A percentile compares a stretch with the other conserved stretches of the same genome.
Conservation (phyloP, 2,329 filamentous ascomycete genomes). For the Rhexocercosporidium sp. region DNA sequence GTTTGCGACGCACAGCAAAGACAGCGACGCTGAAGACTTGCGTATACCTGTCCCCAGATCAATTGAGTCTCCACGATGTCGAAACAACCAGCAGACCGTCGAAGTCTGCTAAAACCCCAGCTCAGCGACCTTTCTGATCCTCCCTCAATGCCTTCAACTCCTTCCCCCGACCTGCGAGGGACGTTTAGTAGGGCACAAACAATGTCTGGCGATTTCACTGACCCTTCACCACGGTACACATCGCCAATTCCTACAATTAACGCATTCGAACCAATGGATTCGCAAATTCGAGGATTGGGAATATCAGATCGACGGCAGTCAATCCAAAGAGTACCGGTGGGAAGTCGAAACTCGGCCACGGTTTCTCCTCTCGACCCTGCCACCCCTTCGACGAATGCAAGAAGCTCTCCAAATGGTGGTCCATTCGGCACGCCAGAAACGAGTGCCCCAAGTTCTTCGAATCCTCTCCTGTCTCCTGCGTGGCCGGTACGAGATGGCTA, state of each 20-base stretch:
- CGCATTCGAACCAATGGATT: conserved; percentile 14
- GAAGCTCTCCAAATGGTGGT: conserved; percentile 4
- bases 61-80: conserved; percentile 15
- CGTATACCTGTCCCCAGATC: background rate
- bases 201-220: conserved; percentile 11
- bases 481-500: conserved; percentile 15
- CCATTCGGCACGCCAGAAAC: background rate
- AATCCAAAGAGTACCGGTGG: conserved; percentile 20
- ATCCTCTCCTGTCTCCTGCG: conserved; percentile 25
- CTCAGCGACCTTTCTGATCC: conserved; percentile 18
- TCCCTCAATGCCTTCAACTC: conserved; percentile 5
- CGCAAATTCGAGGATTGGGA: conserved; percentile 15
- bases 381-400: conserved; percentile 3
- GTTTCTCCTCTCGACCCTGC: conserved; percentile 14
- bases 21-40: background rate
- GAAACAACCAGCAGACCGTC: conserved; percentile 15
- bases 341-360: conserved; percentile 4
- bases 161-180: conserved; percentile 11
- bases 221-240: conserved; percentile 20
- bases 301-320: conserved; percentile 18
- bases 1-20: background rate
- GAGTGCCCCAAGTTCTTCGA: conserved; percentile 15
- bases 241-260: conserved; percentile 14
- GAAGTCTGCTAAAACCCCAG: conserved; percentile 19
- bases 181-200: conserved; percentile 11